Percentiles rank a stretch among this genome's conserved stretches.
Evolutionary conservation across 2,329 filamentous ascomycete genomes (phyloP).

Genomic region (Epicoccum sorghinum): DNA sequence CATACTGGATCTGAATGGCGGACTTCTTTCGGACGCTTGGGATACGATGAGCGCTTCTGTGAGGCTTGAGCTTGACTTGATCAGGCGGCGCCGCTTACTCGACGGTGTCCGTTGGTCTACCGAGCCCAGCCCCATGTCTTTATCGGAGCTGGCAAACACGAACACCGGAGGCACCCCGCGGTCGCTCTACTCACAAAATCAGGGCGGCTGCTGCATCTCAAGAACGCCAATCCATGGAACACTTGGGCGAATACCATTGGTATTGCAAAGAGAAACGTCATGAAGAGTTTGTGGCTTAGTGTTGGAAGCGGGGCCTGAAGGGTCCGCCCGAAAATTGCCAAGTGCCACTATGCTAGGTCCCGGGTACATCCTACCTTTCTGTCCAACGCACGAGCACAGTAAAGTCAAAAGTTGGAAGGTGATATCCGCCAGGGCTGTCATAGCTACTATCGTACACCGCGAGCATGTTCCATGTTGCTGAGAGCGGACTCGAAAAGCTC

Average conservation of each 20-base stretch:
- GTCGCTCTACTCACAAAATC: background rate
- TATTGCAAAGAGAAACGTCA: conserved; percentile 3
- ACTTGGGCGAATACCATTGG: background rate
- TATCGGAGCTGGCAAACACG: background rate
- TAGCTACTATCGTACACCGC: background rate
- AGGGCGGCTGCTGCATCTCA: conserved; percentile 1
- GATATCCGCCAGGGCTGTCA: background rate
- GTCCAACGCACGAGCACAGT: conserved; percentile 13
- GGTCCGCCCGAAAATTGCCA: conserved; percentile 8
- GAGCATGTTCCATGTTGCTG: background rate
- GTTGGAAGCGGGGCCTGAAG: conserved; percentile 8
- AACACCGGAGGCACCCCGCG: background rate
- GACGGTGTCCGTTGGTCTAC: conserved; percentile 12
- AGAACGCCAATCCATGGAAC: background rate
- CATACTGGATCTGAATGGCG: conserved; percentile 14
- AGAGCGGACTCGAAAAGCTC: background rate
- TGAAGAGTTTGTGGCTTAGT: conserved; percentile 12
- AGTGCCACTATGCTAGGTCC: conserved; percentile 13
- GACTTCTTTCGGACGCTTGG: conserved; percentile 8
- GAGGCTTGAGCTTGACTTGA: conserved; percentile 15
- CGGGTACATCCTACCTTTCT: conserved; percentile 5
- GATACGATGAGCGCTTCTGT: conserved; percentile 5
- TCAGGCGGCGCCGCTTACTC: conserved; percentile 13
- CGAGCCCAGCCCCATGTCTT: conserved; percentile 11
- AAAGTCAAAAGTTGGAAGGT: conserved; percentile 7